These are phyloP conservation scores for Russula emetica DNA, from an alignment of 768 basidiomycete species.

Conservation along the genomic window DNA sequence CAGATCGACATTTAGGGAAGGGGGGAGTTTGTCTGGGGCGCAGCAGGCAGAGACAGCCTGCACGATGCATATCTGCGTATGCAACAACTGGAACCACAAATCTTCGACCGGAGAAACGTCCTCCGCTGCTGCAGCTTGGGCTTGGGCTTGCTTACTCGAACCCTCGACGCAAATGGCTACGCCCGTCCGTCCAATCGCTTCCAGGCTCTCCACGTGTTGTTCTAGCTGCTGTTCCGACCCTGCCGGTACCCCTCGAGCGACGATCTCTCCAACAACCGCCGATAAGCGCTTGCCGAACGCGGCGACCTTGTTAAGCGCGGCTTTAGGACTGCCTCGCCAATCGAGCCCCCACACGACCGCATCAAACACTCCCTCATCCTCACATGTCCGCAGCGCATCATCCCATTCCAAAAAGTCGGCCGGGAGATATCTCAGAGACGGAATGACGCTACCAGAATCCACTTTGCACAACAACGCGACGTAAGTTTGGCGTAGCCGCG, in stretches of 20 bases:
- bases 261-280: constrained; percentile 39
- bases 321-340: constrained; percentile 54
- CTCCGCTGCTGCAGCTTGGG: constrained; percentile 32
- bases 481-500: constrained; percentile 54
- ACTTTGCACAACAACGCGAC: constrained; percentile 69
- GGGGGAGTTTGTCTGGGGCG: constrained; percentile 26
- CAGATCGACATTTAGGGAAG: constrained; percentile 8
- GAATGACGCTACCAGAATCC: constrained; percentile 59
- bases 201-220: constrained; percentile 44
- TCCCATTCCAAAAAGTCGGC: constrained; percentile 51
- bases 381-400: constrained; percentile 58
- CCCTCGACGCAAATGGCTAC: constrained; percentile 66
- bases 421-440: constrained; percentile 55
- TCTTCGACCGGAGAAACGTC: constrained; percentile 59
- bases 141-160: constrained; percentile 37
- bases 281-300: constrained; percentile 51
- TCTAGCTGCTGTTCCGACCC: constrained; percentile 32
- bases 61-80: constrained; percentile 74
- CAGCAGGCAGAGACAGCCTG: constrained; percentile 57
- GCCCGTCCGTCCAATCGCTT: constrained; percentile 56
- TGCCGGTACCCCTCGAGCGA: constrained; percentile 29
- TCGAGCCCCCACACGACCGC: constrained; percentile 81
- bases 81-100: constrained; percentile 84
- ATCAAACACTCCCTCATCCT: constrained; percentile 59
- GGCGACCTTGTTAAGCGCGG: constrained; percentile 65